Percentiles rank a stretch among this genome's conserved stretches.
phyloP scores from a whole-genome alignment of 352 stramenopile species.

The Phytophthora cactorum region DNA sequence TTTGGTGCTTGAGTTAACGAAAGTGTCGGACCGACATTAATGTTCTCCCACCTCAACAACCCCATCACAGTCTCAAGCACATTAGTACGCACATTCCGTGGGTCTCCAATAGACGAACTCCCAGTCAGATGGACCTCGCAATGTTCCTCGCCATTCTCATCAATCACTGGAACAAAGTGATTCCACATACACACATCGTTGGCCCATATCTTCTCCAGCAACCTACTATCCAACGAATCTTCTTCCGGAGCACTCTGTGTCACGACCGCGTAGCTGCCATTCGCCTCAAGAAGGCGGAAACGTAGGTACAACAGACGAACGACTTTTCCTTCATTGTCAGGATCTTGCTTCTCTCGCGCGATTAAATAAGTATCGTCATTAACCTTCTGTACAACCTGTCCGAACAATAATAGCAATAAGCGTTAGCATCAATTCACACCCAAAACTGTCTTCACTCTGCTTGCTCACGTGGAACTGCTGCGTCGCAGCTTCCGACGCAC shows the following conservation, averaged over 20 bases:
- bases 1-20: slow-evolving; percentile 27
- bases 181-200: slow-evolving; percentile 50
- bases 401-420: neutral
- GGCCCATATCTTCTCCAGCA: slow-evolving; percentile 39
- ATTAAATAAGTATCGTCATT: slow-evolving; percentile 70
- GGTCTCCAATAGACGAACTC: slow-evolving; percentile 41
- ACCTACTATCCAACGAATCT: neutral
- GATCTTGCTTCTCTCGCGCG: slow-evolving; percentile 41
- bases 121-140: slow-evolving; percentile 49
- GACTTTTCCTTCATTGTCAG: slow-evolving; percentile 32
- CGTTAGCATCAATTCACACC: neutral
- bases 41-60: slow-evolving; percentile 60
- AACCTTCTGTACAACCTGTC: slow-evolving; percentile 50
- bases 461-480: slow-evolving; percentile 42
- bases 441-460: neutral
- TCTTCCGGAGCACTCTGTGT: slow-evolving; percentile 40
- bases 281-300: slow-evolving; percentile 50
- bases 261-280: slow-evolving; percentile 46
- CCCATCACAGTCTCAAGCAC: slow-evolving; percentile 68
- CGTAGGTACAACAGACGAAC: slow-evolving; percentile 50
- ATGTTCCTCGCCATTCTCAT: slow-evolving; percentile 36
- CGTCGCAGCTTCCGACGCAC: slow-evolving; percentile 33
- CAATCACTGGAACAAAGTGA: slow-evolving; percentile 40
- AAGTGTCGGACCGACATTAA: slow-evolving; percentile 49
- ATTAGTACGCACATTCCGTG: slow-evolving; percentile 34